Conservation (phyloP, 1,284 basidiomycete genomes). For the Cryptococcus sp. region DNA sequence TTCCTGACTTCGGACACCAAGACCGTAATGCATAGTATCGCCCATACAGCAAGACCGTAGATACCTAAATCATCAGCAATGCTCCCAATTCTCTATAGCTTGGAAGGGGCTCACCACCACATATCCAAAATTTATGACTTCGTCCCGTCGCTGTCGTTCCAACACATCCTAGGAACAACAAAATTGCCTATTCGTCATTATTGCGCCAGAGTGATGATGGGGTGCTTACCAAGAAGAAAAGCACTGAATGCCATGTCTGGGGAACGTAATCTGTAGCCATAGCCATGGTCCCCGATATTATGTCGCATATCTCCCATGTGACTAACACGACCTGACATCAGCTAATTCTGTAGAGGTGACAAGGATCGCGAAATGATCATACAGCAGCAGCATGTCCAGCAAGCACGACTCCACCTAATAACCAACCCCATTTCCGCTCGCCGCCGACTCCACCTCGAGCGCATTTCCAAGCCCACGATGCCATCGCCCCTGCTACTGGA, state of each 20-base stretch:
- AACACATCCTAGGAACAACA: constrained; percentile 33
- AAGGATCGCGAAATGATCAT: constrained; percentile 13
- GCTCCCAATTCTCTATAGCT: background rate
- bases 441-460: constrained; percentile 42
- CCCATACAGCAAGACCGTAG: constrained; percentile 28
- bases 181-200: constrained; percentile 20
- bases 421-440: constrained; percentile 46
- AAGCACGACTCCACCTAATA: constrained; percentile 42
- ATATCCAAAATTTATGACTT: constrained; percentile 40
- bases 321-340: constrained; percentile 35
- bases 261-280: constrained; percentile 30
- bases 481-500: constrained; percentile 47
- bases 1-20: constrained; percentile 25
- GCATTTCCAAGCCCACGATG: constrained; percentile 46
- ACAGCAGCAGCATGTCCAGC: constrained; percentile 46
- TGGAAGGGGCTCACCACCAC: constrained; percentile 18
- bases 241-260: constrained; percentile 32
- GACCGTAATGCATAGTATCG: constrained; percentile 36
- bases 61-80: constrained; percentile 6
- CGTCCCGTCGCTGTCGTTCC: constrained; percentile 39
- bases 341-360: background rate
- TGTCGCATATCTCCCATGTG: constrained; percentile 35
- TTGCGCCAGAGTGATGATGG: background rate
- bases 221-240: constrained; percentile 38
- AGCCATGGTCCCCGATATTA: constrained; percentile 39